Conservation (phyloP, 306 rosid genomes). For the Notholithocarpus densiflorus region DNA sequence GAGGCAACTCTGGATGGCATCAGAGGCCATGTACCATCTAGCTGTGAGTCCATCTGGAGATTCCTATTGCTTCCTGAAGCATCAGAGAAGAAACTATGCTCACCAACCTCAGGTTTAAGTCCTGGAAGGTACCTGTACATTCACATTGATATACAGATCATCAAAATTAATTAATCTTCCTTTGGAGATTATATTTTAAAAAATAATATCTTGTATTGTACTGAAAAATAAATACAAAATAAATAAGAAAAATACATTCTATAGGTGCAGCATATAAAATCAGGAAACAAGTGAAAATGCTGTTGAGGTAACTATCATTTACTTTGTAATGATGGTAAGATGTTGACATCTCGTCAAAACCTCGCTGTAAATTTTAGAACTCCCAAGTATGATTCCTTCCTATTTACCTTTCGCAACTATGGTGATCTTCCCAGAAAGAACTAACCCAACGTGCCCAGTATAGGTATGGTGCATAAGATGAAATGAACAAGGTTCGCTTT, state of each 20-base stretch:
- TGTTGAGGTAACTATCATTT: not conserved
- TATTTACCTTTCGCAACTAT: not conserved
- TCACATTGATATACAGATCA: not conserved
- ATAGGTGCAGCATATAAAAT: not conserved
- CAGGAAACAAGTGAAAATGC: not conserved
- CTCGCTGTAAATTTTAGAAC: not conserved
- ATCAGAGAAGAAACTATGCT: constrained; percentile 41
- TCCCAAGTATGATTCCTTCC: not conserved
- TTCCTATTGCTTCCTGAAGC: constrained; percentile 39
- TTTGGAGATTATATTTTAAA: not conserved
- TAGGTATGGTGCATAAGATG: not conserved
- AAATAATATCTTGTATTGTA: not conserved
- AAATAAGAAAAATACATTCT: not conserved
- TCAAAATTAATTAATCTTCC: not conserved
- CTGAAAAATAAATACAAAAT: not conserved
- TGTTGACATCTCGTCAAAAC: not conserved
- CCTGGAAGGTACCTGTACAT: constrained; percentile 41
- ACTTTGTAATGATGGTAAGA: not conserved
- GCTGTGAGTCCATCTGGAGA: constrained; percentile 30
- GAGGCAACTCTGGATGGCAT: constrained; percentile 33
- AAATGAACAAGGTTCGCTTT: not conserved
- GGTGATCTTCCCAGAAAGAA: not conserved
- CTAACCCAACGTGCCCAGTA: not conserved
- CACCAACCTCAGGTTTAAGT: constrained; percentile 39
- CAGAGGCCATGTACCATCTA: constrained; percentile 37